Evolutionary conservation across 1,139 yeast genomes (phyloP), one percentile per base, ranked within the genome.

Genomic region (Magnusiomyces suaveolens): DNA sequence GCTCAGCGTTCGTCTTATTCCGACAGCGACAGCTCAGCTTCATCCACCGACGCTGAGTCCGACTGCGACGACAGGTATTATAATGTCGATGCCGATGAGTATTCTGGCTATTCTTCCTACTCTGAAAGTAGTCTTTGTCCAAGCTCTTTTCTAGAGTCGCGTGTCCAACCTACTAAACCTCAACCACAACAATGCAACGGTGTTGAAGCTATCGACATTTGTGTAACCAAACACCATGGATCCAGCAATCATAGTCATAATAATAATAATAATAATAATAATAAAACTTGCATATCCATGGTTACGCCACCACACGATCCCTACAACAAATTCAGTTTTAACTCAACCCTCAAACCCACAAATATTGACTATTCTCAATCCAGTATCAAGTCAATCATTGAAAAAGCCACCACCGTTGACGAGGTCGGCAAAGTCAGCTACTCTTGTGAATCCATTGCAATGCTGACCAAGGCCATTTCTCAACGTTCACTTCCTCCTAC

Each of bases 31-130:
- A 36, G 16, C 48, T 41, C 51, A 16, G 29, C 43, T 48, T 41
- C 26, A 43, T 47, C 54, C 2, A 51, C 53, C 16, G 54, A 52
- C 32, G 24, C 29, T 20, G 54, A 52, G n/a, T 47, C 50, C 14
- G 54, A 52, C 16, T 25, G 18, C 18, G 48, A 43, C 38, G 54
- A 52, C 51, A 26, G 21, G 48, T 52, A 52, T 44, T n/a, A 41
- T 6, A 14, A 29, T 21, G 24, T 47, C 14, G 54, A 52, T 25
- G 51, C 54, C 12, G 54, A 52, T 33, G 54, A 47, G 25, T 48
- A 47, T 43, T 41, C 48, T 43, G 12, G 18, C 24, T 14, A 23
- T 43, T 43, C 25, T 6, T 29, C 33, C 33, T 29, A 12, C n/a
- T n/a, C n/a, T n/a, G n/a, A n/a, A n/a, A n/a, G n/a, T n/a, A n/a